These are phyloP conservation scores for Sesbania bispinosa DNA, from an alignment of 306 rosid genomes.

Conservation along the genomic window DNA sequence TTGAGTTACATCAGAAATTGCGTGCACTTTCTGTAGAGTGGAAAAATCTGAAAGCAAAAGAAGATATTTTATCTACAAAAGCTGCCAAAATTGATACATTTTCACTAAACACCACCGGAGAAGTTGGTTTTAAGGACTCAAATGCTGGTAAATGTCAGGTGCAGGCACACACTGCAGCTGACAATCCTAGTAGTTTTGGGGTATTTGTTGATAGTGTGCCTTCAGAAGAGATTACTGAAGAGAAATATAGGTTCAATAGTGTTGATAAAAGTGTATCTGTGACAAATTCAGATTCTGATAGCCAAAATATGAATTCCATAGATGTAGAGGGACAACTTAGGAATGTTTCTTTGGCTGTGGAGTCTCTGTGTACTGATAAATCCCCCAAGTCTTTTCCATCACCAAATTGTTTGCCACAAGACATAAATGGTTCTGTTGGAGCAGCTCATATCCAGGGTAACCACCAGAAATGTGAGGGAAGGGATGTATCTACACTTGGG, in stretches of 20 bases:
- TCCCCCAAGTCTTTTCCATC: conserved; percentile 32
- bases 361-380: conserved; percentile 48
- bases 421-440: conserved; percentile 48
- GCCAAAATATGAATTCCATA: conserved; percentile 42
- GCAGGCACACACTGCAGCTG: conserved; percentile 35
- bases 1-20: conserved; percentile 83
- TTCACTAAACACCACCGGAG: conserved; percentile 39
- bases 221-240: conserved; percentile 45
- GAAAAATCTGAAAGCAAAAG: conserved; percentile 81
- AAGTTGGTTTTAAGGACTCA: conserved; percentile 51
- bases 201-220: conserved; percentile 40
- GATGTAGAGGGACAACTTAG: conserved; percentile 40
- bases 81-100: conserved; percentile 60
- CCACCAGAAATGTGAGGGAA: conserved; percentile 44
- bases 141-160: conserved; percentile 39
- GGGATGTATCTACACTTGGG: conserved; percentile 35
- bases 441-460: conserved; percentile 38
- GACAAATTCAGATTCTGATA: conserved; percentile 55
- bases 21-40: conserved; percentile 70
- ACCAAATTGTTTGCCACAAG: conserved; percentile 48
- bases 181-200: conserved; percentile 39
- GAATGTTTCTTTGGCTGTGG: conserved; percentile 33
- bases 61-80: conserved; percentile 69
- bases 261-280: conserved; percentile 47
- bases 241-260: conserved; percentile 42